These are phyloP conservation scores for Barnettozyma botsteinii DNA, from an alignment of 805 yeast genomes.

Conservation along the genomic window DNA sequence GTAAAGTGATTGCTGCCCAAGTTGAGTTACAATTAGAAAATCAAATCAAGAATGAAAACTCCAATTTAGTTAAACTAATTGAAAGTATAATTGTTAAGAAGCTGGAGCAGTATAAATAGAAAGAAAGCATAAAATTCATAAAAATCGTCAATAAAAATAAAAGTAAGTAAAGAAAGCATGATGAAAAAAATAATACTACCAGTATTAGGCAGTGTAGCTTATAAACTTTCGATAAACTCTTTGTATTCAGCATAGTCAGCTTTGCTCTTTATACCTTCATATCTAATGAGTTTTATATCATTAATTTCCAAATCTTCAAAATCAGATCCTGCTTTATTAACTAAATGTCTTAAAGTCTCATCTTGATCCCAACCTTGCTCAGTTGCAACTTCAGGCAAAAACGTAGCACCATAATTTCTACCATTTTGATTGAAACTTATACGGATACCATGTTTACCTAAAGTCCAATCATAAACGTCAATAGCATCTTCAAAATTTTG, in stretches of 20 bases:
- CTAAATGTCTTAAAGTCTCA: conserved; percentile 65
- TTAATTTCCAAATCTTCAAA: conserved; percentile 30
- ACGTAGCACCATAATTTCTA: conserved; percentile 60
- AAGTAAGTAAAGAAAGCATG: too few species aligned
- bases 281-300: conserved; percentile 43
- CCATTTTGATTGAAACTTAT: conserved; percentile 43
- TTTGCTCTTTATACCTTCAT: conserved; percentile 46
- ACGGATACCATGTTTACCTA: conserved; percentile 80
- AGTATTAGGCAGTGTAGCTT: too few species aligned
- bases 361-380: conserved; percentile 80
- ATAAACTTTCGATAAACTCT: conserved; percentile 9
- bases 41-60: conserved; percentile 43
- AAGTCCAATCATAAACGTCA: conserved; percentile 34
- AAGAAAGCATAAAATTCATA: neutral
- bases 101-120: conserved; percentile 19
- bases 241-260: conserved; percentile 37
- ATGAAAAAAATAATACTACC: too few species aligned
- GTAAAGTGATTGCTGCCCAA: conserved; percentile 87
- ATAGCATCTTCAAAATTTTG: conserved; percentile 48
- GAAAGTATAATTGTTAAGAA: conserved; percentile 41
- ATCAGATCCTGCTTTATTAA: conserved; percentile 61
- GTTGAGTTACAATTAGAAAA: conserved; percentile 51
- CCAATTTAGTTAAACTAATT: conserved; percentile 47
- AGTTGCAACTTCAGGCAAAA: conserved; percentile 81
- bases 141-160: neutral